Base-by-base conservation (phyloP, 2,329 filamentous ascomycete genomes). In the Colletotrichum godetiae region DNA sequence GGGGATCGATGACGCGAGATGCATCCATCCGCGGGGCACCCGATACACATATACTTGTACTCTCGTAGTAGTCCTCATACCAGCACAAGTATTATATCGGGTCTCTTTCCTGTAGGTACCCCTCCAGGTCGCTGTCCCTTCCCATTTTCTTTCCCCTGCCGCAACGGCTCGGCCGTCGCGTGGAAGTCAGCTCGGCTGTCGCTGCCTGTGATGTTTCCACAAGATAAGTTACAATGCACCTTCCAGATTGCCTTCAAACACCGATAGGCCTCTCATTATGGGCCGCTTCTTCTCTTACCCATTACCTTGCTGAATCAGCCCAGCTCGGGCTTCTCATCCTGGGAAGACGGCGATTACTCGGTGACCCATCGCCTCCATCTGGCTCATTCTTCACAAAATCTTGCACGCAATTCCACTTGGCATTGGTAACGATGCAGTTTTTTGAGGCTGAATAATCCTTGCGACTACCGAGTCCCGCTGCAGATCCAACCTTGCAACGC, bases 1-100 rank as follows among this genome's bases (percentile, higher is more conserved):
- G 61, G 60, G 67, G 65, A 52, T 66, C 67, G 61, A 70, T 70
- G 67, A 70, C 67, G 67, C 60, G 67, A 70, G 67, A 55, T n/a
- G 19, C 8, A n/a, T 11, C 4, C 42, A 0, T 29, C 27, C 29
- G 55, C 1, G 6, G 55, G 55, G 5, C 24, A 31, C 15, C 15
- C 1, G 27, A 24, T n/a, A 29, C 37, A 19, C 31, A 22, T 27
- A 4, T 56, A 65, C 46, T 37, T 33, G 0, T 0, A 6, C 7
- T 2, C 2, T 6, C 0, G 35, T 1, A 0, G 35, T 15, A 27
- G 11, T 1, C 10, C 5, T 22, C 24, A 46, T 65, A 62, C 8
- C 33, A 33, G 10, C 35, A 2, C 19, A 29, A 35, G 22, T 65
- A 42, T 5, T 15, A 19, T 8, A n/a, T 55, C n/a, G 24, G 22